Evolutionary conservation across 2,329 filamentous ascomycete genomes (phyloP).

Genomic region (Cercospora sojina): DNA sequence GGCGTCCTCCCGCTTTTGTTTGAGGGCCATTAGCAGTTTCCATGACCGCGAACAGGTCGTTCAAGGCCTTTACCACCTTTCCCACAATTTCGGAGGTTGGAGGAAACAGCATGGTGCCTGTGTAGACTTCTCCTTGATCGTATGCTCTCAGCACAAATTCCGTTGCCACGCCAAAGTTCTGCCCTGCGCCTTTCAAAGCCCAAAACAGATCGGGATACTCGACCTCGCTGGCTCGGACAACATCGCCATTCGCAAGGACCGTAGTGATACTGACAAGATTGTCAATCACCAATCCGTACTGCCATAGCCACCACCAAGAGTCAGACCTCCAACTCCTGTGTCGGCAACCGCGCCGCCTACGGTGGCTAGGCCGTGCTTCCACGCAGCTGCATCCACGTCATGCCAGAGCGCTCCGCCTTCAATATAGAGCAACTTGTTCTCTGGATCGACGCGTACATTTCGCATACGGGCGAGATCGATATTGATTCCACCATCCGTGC

Average conservation of each 20-base stretch:
- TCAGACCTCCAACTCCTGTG: slow-evolving; percentile 61
- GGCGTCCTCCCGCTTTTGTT: slow-evolving; percentile 24
- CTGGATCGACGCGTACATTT: slow-evolving; percentile 50
- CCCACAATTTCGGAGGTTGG: slow-evolving; percentile 27
- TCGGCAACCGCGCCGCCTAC: slow-evolving; percentile 63
- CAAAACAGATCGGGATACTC: slow-evolving; percentile 54
- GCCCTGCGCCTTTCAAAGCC: slow-evolving; percentile 47
- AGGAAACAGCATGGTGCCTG: slow-evolving; percentile 40
- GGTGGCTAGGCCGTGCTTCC: slow-evolving; percentile 54
- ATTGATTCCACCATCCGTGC: slow-evolving; percentile 54
- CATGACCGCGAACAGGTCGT: slow-evolving; percentile 28
- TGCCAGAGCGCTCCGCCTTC: slow-evolving; percentile 31
- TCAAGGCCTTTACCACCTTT: slow-evolving; percentile 24
- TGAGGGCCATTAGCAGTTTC: slow-evolving; percentile 17
- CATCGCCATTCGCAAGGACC: slow-evolving; percentile 44
- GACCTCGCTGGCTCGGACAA: slow-evolving; percentile 42
- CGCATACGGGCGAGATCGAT: slow-evolving; percentile 57
- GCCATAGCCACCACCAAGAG: slow-evolving; percentile 44
- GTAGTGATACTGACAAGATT: slow-evolving; percentile 45
- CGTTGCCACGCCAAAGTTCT: slow-evolving; percentile 49
- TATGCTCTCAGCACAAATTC: slow-evolving; percentile 46
- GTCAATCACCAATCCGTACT: slow-evolving; percentile 56
- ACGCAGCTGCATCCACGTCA: slow-evolving; percentile 49
- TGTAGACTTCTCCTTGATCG: slow-evolving; percentile 37
- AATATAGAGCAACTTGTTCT: slow-evolving; percentile 33